phyloP scores from a whole-genome alignment of 441 rosid species.

The Jatropha multifida region DNA sequence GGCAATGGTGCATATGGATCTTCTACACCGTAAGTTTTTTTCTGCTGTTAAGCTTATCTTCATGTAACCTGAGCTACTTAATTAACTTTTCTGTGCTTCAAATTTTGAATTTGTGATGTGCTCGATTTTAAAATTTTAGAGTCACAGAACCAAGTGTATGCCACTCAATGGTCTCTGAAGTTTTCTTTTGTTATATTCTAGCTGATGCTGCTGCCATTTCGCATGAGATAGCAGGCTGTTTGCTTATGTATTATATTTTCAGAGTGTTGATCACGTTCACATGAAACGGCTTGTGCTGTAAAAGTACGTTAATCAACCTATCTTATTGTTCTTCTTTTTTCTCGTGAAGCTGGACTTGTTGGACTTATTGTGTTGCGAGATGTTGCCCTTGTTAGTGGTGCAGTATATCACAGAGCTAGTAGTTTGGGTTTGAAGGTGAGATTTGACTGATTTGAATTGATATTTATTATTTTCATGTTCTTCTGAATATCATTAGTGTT shows the following conservation, averaged over 20 bases:
- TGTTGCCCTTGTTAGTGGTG: constrained; percentile 73
- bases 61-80: neutral
- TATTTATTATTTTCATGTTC: neutral
- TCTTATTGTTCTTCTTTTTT: constrained; percentile 13
- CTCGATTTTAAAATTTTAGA: neutral
- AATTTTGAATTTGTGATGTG: neutral
- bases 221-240: neutral
- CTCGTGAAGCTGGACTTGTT: constrained; percentile 76
- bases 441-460: constrained; percentile 15
- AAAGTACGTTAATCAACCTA: neutral
- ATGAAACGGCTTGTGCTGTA: neutral
- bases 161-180: neutral
- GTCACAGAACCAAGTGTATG: neutral
- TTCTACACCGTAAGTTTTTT: constrained; percentile 68
- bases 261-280: neutral
- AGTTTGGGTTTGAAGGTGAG: constrained; percentile 79
- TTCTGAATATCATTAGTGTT: neutral
- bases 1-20: constrained; percentile 82
- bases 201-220: neutral
- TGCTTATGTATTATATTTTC: neutral
- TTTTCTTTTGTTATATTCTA: neutral
- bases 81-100: neutral
- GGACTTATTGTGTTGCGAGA: constrained; percentile 77
- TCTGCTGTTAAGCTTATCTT: neutral
- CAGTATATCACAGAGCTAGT: constrained; percentile 67